Base-by-base conservation (phyloP, 257 asterid species). In the Forsythia suspensa region DNA sequence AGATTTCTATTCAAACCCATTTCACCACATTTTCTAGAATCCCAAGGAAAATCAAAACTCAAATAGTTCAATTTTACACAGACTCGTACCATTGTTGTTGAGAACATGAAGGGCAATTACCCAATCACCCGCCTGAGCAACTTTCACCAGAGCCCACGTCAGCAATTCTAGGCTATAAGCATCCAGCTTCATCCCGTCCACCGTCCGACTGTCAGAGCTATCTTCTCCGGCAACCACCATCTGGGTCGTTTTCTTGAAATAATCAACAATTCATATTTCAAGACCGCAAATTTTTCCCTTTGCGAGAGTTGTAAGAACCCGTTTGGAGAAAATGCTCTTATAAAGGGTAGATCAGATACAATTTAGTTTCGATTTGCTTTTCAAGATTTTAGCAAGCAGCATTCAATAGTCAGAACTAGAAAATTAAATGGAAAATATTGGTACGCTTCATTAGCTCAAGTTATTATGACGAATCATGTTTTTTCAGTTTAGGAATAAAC, bases 141-240 rank as follows among this genome's bases (percentile, higher is more conserved):
- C 92, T 77, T 96, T 96, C 36, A 96, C 98, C 52, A 96, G 85
- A 80, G 98, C 96, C 99, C 99, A 94, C 76, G 99, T 96, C 63
- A 96, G 94, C 79, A 96, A 80, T 77, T 96, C 98, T 67, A 93
- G 84, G 80, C 98, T 91, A 57, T 77, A 87, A 10, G 87, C 78
- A 85, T 94, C 96, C 69, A 96, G 77, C 87, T 94, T 96, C 65
- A 96, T 92, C 5, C 98, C 98, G 15, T 94, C 99, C 70, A 96
- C 92, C 74, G 95, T 85, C 77, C 96, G 87, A 48, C 87, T 85
- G 73, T 83, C 90, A 77, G 81, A 77, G 76, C 80, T 38, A 70
- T 74, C 86, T 38, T 77, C 89, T 42, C 86, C 85, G 80, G 84
- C 80, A 39, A 77, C 87, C 82, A 82, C 88, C 84, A 84, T 76